A percentile compares a stretch with the other conserved stretches of the same genome.
These are phyloP conservation scores for Amphichorda felina DNA, from an alignment of 2,329 filamentous ascomycete genomes.

Conservation along the genomic window DNA sequence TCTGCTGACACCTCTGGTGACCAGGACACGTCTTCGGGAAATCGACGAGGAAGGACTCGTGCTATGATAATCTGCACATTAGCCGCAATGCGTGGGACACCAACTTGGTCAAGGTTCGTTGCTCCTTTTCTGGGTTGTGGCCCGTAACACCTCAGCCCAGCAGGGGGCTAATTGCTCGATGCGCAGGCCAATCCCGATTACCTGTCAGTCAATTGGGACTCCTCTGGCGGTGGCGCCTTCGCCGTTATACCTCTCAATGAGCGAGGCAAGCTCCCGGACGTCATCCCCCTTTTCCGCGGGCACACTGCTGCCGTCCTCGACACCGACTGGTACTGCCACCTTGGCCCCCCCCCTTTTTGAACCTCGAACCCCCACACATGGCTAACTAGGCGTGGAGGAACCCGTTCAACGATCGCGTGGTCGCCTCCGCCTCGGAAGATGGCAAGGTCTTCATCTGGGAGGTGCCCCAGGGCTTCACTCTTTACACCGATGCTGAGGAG, in stretches of 20 bases:
- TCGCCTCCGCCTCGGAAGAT: slow-evolving; percentile 92
- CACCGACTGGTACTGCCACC: slow-evolving; percentile 71
- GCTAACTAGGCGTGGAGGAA: slow-evolving; percentile 44
- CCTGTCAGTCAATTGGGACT: slow-evolving; percentile 96
- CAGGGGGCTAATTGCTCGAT: neutral
- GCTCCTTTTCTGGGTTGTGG: too few relatives aligned
- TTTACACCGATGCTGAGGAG: slow-evolving; percentile 78
- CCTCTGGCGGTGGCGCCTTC: slow-evolving; percentile 90
- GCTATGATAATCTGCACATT: slow-evolving; percentile 95
- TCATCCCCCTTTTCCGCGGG: slow-evolving; percentile 87
- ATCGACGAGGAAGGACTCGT: slow-evolving; percentile 89
- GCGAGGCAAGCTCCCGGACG: slow-evolving; percentile 81
- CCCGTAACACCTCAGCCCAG: too few relatives aligned
- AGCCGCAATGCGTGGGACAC: slow-evolving; percentile 99
- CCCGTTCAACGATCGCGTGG: slow-evolving; percentile 87
- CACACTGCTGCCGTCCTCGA: slow-evolving; percentile 94
- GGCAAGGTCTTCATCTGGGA: slow-evolving; percentile 96
- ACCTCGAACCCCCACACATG: neutral
- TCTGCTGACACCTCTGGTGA: slow-evolving; percentile 11
- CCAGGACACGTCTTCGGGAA: slow-evolving; percentile 97
- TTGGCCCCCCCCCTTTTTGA: slow-evolving; percentile 1
- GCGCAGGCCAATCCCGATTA: slow-evolving; percentile 84
- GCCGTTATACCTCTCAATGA: slow-evolving; percentile 88
- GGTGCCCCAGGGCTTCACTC: slow-evolving; percentile 77
- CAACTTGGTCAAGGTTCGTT: slow-evolving; percentile 83